Base-by-base conservation (phyloP, 2,329 filamentous ascomycete genomes). In the Pestalotiopsis fici region DNA sequence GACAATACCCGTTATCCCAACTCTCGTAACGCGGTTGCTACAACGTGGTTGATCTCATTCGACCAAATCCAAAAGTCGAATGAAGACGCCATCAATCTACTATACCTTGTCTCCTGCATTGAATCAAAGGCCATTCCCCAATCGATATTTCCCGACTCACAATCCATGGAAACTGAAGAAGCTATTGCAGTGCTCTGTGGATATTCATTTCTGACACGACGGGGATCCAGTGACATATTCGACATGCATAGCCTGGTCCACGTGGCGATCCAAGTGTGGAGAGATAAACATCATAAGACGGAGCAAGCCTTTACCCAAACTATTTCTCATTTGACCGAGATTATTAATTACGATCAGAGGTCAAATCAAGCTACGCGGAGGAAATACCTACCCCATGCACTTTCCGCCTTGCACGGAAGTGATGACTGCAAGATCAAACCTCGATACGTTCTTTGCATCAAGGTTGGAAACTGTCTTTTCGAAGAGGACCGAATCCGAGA, bases 21-120 rank as follows among this genome's bases (percentile, higher is more conserved):
- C 1, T 71, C 78, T 1, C 75, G 76, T 55, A 77, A 79, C 25
- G 74, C 80, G 1, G 73, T 83, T 2, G 78, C 78, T 4, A 76
- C 74, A 0, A 82, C 82, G 0, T 81, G 77, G 73, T 69, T 81
- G 1, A 74, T 84, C 21, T 82, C 82, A 0, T 81, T 85, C 39
- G 71, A 81, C 15, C 74, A 79, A 31, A 80, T 83, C 39, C 69
- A 68, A 27, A 66, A 69, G 35, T 67, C 37, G 0, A 70, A 80
- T 60, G 3, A 61, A 1, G 39, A 70, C 3, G 82, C 82, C 1
- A 78, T 78, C 57, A 66, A 77, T 0, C 67, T 82, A 54, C 73
- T 86, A 0, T 77, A 73, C 0, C 80, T 82, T 63, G 75, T 82
- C 15, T 78, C 79, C 2, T 79, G 72, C 25, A 78, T 85, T 57